Conservation (phyloP, 768 basidiomycete genomes). For the Postia placenta region DNA sequence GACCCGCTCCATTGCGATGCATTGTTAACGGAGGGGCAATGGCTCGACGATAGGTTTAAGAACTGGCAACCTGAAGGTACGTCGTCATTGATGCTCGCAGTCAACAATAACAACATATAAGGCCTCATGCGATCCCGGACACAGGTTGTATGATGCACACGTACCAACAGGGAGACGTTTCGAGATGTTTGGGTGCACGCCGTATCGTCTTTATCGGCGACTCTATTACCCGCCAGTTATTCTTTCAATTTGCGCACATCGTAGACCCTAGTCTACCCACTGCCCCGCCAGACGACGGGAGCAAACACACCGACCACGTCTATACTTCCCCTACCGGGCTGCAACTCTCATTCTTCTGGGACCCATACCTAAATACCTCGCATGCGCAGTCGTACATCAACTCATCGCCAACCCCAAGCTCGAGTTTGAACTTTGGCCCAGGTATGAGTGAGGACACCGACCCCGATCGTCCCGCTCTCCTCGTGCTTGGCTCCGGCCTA, state of each 20-base stretch:
- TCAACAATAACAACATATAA: no score
- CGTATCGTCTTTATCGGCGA: conserved; percentile 79
- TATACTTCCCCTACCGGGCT: conserved; percentile 40
- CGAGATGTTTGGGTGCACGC: conserved; percentile 49
- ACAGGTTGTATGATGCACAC: conserved; percentile 76
- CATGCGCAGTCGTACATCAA: conserved; percentile 41
- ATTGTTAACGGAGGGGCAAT: conserved; percentile 65
- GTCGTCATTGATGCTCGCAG: conserved; percentile 17
- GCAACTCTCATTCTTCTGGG: conserved; percentile 67
- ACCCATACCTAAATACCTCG: conserved; percentile 79
- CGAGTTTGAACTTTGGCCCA: neutral
- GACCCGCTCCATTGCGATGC: conserved; percentile 73
- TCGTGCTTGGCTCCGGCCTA: conserved; percentile 80
- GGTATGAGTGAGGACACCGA: conserved; percentile 5
- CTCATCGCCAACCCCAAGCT: conserved; percentile 2
- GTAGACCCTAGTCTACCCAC: conserved; percentile 53
- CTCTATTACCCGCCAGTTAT: conserved; percentile 74
- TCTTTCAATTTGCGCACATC: conserved; percentile 63
- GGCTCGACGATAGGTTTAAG: conserved; percentile 60
- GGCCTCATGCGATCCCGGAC: conserved; percentile 1
- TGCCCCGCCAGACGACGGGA: conserved; percentile 44
- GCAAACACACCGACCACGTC: conserved; percentile 65
- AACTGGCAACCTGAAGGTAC: conserved; percentile 89
- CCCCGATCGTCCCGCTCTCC: conserved; percentile 45
- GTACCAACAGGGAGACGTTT: conserved; percentile 51